Percentiles rank a stretch among this genome's conserved stretches.
Conservation (phyloP, 495 filamentous ascomycete species). For the Neurospora sp. region DNA sequence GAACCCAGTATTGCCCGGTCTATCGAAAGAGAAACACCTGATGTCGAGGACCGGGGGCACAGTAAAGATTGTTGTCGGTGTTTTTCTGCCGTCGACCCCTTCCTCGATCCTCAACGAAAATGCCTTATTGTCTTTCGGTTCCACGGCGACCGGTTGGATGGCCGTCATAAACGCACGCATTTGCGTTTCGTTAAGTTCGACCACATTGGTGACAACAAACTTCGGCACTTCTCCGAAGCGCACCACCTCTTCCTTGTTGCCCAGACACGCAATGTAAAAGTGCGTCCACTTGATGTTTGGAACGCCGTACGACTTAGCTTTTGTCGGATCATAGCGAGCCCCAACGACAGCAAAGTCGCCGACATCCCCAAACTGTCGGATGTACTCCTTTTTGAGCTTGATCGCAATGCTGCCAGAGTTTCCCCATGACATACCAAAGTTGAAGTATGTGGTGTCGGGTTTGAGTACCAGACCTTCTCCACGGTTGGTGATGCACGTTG, state of each 20-base stretch:
- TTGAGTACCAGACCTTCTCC: constrained; percentile 77
- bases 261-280: constrained; percentile 68
- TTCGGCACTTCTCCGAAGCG: constrained; percentile 42
- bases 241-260: constrained; percentile 57
- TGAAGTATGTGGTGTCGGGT: constrained; percentile 70
- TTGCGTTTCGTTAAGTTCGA: constrained; percentile 31
- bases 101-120: constrained; percentile 21
- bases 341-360: constrained; percentile 74
- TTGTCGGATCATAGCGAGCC: constrained; percentile 52
- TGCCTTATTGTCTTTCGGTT: constrained; percentile 18
- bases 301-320: constrained; percentile 39
- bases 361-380: constrained; percentile 68
- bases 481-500: constrained; percentile 50
- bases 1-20: constrained; percentile 31
- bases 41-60: constrained; percentile 36
- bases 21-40: constrained; percentile 39
- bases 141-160: constrained; percentile 24
- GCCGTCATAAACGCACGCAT: constrained; percentile 23
- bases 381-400: constrained; percentile 87
- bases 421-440: constrained; percentile 30
- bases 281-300: constrained; percentile 59
- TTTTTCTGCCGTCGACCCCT: constrained; percentile 25
- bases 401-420: constrained; percentile 48
- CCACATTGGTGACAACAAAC: constrained; percentile 52
- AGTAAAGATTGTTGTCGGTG: constrained; percentile 28